Evolutionary conservation across 192 early-diverging fungal species (phyloP).

Genomic region (Umbelopsis isabellina): DNA sequence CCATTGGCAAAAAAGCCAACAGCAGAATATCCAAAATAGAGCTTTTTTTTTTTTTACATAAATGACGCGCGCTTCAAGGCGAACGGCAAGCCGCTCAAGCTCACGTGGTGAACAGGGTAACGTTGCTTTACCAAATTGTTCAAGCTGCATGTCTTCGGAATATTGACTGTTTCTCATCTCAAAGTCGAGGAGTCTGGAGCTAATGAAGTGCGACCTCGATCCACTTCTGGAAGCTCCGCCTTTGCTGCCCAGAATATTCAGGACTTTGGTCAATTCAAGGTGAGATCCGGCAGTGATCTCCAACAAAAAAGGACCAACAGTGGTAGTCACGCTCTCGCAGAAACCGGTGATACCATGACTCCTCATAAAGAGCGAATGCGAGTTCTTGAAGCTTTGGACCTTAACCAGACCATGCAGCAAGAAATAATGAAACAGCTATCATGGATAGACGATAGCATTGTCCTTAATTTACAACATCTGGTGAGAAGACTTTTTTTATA

Average conservation of each 20-base stretch:
- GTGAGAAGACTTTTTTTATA: neutral
- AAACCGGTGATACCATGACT: neutral
- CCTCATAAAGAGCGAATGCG: constrained; percentile 5
- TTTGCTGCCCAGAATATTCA: too few relatives aligned
- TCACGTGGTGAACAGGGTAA: neutral
- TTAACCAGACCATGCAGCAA: constrained; percentile 13
- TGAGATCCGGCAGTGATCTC: neutral
- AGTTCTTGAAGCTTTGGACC: constrained; percentile 11
- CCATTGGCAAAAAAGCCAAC: too few relatives aligned
- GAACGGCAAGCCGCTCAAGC: neutral
- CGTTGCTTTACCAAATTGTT: neutral
- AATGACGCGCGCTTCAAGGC: neutral
- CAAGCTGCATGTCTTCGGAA: too few relatives aligned
- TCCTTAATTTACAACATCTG: neutral
- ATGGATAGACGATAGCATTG: constrained; percentile 11
- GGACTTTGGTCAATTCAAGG: neutral
- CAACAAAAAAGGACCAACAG: too few relatives aligned
- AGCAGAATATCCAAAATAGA: too few relatives aligned
- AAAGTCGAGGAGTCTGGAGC: too few relatives aligned
- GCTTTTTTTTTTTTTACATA: too few relatives aligned
- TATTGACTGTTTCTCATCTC: too few relatives aligned
- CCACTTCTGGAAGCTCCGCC: too few relatives aligned
- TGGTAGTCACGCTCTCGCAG: too few relatives aligned
- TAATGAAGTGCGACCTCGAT: too few relatives aligned
- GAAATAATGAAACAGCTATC: constrained; percentile 12